These are phyloP conservation scores for Sugiyamaella pinicola DNA, from an alignment of 1,139 yeast genomes.

Conservation along the genomic window DNA sequence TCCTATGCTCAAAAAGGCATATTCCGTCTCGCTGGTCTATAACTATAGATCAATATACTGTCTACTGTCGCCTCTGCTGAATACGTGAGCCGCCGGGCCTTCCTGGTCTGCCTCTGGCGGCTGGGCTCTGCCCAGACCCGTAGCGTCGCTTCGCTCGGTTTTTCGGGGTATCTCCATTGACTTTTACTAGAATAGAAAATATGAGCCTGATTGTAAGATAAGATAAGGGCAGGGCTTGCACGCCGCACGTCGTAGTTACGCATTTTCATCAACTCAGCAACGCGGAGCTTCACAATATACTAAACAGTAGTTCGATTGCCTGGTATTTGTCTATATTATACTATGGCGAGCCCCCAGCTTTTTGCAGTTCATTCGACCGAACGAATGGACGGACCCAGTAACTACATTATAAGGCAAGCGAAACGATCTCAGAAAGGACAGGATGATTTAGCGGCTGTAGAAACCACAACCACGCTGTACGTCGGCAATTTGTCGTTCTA, in stretches of 20 bases:
- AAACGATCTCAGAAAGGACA: slow-evolving; percentile 47
- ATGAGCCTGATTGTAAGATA: not conserved
- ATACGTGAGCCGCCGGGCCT: not conserved
- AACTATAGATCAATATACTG: not conserved
- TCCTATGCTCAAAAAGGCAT: slow-evolving; percentile 8
- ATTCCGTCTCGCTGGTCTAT: slow-evolving; percentile 12
- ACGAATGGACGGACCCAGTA: slow-evolving; percentile 77
- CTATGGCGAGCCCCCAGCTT: slow-evolving; percentile 21
- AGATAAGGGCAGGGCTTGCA: not conserved
- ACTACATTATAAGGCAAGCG: slow-evolving; percentile 77
- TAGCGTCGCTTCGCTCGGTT: not conserved
- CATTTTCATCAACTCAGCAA: not conserved
- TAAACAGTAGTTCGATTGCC: not conserved
- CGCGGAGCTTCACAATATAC: not conserved
- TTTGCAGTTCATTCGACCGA: slow-evolving; percentile 53
- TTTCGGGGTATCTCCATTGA: too few relatives aligned
- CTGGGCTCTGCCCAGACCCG: slow-evolving; percentile 7
- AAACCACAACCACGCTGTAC: slow-evolving; percentile 72
- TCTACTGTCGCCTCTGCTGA: too few relatives aligned
- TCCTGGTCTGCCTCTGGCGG: not conserved
- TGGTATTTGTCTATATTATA: not conserved
- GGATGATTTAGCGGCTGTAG: slow-evolving; percentile 63
- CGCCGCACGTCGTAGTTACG: slow-evolving; percentile 1
- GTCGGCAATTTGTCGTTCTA: slow-evolving; percentile 85
- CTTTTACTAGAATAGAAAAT: too few relatives aligned